Percentiles rank a stretch among this genome's conserved stretches.
Conservation (phyloP, 148 eudicot genomes). For the Heliosperma pusillum region DNA sequence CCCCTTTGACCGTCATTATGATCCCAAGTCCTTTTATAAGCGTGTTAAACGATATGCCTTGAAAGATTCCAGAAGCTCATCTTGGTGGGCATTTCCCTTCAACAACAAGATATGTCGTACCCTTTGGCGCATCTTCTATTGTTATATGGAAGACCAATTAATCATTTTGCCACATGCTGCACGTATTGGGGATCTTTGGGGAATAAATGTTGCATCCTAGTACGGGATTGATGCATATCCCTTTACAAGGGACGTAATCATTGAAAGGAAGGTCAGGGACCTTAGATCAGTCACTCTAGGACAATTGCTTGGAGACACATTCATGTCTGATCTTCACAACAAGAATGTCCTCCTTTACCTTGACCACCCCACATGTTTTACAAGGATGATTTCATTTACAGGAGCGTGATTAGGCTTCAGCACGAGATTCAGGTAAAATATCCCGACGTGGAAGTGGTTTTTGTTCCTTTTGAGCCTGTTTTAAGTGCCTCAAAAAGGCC, state of each 20-base stretch:
- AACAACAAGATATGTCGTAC: constrained; percentile 1
- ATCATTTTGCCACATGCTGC: not conserved
- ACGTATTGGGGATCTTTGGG: not conserved
- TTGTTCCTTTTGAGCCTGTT: no score
- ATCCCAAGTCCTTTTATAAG: no score
- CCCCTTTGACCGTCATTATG: not conserved
- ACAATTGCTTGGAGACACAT: no score
- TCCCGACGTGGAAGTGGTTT: not conserved
- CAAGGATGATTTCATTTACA: not conserved
- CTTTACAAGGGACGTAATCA: not conserved
- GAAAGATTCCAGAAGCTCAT: not conserved
- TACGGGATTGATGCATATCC: constrained; percentile 1
- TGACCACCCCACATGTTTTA: not conserved
- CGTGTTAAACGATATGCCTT: no score
- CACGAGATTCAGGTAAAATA: not conserved
- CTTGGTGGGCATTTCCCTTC: not conserved
- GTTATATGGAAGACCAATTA: not conserved
- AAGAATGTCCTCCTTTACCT: constrained; percentile 5
- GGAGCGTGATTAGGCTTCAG: not conserved
- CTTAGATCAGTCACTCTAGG: no score
- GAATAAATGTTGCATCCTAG: not conserved
- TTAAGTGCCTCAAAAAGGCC: no score
- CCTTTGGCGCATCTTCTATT: not conserved
- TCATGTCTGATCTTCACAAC: not conserved
- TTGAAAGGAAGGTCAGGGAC: not conserved